phyloP scores from a whole-genome alignment of 768 basidiomycete species.

The Cyclocybe cylindracea region DNA sequence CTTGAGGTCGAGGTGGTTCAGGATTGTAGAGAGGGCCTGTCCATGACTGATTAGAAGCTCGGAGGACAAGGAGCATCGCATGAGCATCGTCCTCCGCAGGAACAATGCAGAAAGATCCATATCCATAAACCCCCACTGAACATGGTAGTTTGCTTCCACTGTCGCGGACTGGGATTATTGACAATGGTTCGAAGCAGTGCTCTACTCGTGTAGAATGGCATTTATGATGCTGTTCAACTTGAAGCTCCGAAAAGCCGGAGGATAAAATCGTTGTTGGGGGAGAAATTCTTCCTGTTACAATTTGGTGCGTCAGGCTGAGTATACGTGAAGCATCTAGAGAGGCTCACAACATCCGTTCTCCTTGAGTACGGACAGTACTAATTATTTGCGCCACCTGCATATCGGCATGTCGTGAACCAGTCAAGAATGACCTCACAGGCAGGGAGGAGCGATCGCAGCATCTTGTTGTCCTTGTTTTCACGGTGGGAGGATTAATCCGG shows the following conservation, averaged over 20 bases:
- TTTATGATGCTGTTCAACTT: conserved; percentile 8
- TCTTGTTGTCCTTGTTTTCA: background rate
- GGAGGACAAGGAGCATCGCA: conserved; percentile 7
- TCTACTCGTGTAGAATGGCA: conserved; percentile 8
- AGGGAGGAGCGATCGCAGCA: background rate
- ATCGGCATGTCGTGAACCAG: conserved; percentile 4
- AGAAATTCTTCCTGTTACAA: conserved; percentile 5
- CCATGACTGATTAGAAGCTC: conserved; percentile 5
- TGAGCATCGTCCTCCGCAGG: conserved; percentile 7
- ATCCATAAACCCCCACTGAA: conserved; percentile 11
- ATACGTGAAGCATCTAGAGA: background rate
- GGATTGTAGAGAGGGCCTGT: background rate
- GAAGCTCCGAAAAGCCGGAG: background rate
- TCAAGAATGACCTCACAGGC: background rate
- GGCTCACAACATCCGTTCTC: conserved; percentile 6
- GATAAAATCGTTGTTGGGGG: conserved; percentile 6
- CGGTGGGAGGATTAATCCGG: background rate
- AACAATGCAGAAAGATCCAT: conserved; percentile 13
- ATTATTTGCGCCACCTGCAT: conserved; percentile 8
- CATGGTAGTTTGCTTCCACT: conserved; percentile 10
- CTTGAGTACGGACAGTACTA: background rate
- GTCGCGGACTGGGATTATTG: background rate
- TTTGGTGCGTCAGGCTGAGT: background rate
- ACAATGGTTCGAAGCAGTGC: background rate
- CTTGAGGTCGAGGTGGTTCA: conserved; percentile 5